phyloP scores from a whole-genome alignment of 345 rosid genomes.

The Bruguiera sexangula region DNA sequence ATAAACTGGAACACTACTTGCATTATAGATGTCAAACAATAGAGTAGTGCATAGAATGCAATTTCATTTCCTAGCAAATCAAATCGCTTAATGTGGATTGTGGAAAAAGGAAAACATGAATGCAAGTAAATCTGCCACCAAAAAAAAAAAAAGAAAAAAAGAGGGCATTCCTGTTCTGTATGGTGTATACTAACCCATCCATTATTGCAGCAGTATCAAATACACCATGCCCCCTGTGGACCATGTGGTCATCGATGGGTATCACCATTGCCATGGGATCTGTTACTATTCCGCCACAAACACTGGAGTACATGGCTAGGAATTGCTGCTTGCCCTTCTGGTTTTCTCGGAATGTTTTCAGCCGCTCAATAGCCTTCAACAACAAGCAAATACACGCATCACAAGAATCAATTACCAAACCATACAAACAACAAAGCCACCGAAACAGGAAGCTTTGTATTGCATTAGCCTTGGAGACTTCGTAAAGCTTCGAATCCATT shows the following conservation, averaged over 20 bases:
- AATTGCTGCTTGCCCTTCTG: conserved; percentile 50
- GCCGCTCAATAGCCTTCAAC: conserved; percentile 59
- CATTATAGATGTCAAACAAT: too few species aligned
- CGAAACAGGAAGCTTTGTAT: not conserved
- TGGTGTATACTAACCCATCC: conserved; percentile 64
- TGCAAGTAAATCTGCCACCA: too few species aligned
- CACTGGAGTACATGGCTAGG: conserved; percentile 85
- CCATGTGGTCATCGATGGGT: conserved; percentile 94
- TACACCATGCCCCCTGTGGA: conserved; percentile 92
- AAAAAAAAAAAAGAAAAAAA: too few species aligned
- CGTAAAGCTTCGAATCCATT: not conserved
- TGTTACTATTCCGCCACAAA: conserved; percentile 71
- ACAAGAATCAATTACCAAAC: not conserved
- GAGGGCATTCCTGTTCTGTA: too few species aligned
- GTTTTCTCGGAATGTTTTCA: conserved; percentile 42
- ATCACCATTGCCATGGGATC: conserved; percentile 81
- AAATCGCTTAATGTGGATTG: too few species aligned
- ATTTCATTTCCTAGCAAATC: too few species aligned
- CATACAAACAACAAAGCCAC: not conserved
- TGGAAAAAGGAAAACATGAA: too few species aligned
- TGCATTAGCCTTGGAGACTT: not conserved
- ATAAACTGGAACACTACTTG: too few species aligned
- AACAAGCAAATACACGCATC: not conserved
- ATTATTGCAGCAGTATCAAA: conserved; percentile 82
- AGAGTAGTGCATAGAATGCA: too few species aligned